A percentile compares a stretch with the other conserved stretches of the same genome.
Conservation (phyloP, 2,329 filamentous ascomycete species). For the Lizonia empirigonia region DNA sequence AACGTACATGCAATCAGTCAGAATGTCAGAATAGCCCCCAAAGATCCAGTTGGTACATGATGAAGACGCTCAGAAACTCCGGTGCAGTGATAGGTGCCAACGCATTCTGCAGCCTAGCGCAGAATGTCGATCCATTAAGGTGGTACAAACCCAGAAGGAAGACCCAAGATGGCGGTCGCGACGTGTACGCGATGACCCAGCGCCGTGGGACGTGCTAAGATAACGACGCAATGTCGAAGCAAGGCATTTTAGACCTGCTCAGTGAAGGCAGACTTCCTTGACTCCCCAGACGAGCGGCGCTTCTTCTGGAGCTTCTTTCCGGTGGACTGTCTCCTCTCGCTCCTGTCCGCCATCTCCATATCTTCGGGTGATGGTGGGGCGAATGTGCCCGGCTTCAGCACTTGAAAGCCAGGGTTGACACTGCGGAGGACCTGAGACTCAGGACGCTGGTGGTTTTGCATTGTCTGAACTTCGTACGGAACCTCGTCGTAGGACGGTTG, state of each 20-base stretch:
- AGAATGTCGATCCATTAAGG: constrained; percentile 28
- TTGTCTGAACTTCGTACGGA: constrained; percentile 35
- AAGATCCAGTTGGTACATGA: constrained; percentile 29
- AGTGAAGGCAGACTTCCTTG: constrained; percentile 43
- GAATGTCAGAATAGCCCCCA: constrained; percentile 21
- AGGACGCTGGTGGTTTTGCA: constrained; percentile 33
- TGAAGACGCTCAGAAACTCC: constrained; percentile 35
- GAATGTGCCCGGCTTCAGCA: constrained; percentile 49
- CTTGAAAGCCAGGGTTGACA: constrained; percentile 52
- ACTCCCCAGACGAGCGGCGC: constrained; percentile 39
- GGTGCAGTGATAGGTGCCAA: constrained; percentile 27
- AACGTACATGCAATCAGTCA: constrained; percentile 22
- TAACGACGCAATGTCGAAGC: constrained; percentile 21
- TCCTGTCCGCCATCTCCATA: constrained; percentile 25
- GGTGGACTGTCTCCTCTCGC: constrained; percentile 43
- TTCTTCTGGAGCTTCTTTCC: constrained; percentile 52
- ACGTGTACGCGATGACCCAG: constrained; percentile 26
- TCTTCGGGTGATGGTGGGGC: constrained; percentile 40
- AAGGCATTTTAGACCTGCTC: constrained; percentile 45
- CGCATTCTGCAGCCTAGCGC: constrained; percentile 17
- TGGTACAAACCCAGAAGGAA: constrained; percentile 31
- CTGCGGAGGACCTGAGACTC: constrained; percentile 48
- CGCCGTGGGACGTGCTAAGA: constrained; percentile 20
- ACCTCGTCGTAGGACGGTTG: constrained; percentile 44
- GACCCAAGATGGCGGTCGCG: constrained; percentile 25